These are phyloP conservation scores for Penium margaritaceum DNA, from an alignment of 139 green algal genomes.

Conservation along the genomic window DNA sequence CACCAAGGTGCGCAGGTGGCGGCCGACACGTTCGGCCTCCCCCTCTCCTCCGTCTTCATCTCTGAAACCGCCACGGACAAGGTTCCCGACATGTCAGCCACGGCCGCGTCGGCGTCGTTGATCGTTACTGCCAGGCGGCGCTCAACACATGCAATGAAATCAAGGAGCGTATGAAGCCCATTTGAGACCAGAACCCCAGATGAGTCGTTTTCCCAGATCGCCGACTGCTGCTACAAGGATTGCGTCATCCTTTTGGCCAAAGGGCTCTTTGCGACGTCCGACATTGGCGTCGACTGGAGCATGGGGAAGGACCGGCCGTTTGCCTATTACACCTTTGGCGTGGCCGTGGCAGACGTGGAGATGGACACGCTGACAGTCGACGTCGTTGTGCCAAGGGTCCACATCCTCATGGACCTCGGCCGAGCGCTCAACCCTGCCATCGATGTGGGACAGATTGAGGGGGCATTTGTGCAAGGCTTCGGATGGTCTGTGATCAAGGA, in stretches of 20 bases:
- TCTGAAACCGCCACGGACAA: constrained; percentile 91
- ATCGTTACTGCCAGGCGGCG: constrained; percentile 87
- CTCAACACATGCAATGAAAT: constrained; percentile 84
- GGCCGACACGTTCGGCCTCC: constrained; percentile 67
- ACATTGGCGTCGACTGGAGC: constrained; percentile 60
- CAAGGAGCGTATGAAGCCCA: constrained; percentile 64
- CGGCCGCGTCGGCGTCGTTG: constrained; percentile 78
- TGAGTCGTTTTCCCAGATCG: constrained; percentile 53
- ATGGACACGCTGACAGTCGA: constrained; percentile 81
- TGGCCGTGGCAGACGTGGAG: constrained; percentile 72
- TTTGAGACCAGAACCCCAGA: constrained; percentile 35
- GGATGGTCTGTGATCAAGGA: constrained; percentile 93
- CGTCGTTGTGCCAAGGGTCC: constrained; percentile 64
- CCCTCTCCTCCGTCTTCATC: constrained; percentile 75
- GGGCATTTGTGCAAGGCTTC: constrained; percentile 86
- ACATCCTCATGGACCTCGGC: constrained; percentile 91
- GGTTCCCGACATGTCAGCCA: constrained; percentile 88
- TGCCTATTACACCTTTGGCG: constrained; percentile 83
- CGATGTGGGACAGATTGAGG: constrained; percentile 81
- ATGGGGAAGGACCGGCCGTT: constrained; percentile 66
- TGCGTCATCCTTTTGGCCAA: constrained; percentile 83
- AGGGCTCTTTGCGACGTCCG: constrained; percentile 88
- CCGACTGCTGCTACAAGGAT: constrained; percentile 71
- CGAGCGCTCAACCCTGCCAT: constrained; percentile 89
- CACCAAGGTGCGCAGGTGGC: constrained; percentile 90